A percentile compares a stretch with the other conserved stretches of the same genome.
Evolutionary conservation across 2,329 filamentous ascomycete species (phyloP).

Genomic region (Simplicillium sp.): DNA sequence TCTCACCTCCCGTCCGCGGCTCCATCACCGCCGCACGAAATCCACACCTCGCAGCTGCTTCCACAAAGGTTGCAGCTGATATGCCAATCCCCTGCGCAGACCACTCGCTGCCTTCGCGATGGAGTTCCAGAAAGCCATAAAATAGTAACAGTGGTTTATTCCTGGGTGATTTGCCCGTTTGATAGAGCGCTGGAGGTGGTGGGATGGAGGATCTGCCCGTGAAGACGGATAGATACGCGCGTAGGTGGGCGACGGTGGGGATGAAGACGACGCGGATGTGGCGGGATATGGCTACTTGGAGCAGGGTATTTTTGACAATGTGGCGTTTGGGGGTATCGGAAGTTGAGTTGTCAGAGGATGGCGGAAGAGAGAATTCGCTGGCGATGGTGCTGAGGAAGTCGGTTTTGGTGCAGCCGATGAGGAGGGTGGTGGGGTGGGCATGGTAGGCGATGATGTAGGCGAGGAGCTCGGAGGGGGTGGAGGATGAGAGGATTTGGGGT

Average conservation of each 20-base stretch:
- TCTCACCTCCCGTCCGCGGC: conserved; percentile 18
- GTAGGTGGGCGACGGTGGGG: conserved; percentile 66
- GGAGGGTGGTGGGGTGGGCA: conserved; percentile 50
- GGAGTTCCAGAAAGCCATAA: conserved; percentile 56
- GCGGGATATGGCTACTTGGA: conserved; percentile 57
- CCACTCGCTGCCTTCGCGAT: conserved; percentile 62
- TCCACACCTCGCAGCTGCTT: conserved; percentile 39
- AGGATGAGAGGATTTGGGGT: conserved; percentile 39
- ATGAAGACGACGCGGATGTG: conserved; percentile 64
- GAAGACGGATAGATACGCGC: conserved; percentile 61
- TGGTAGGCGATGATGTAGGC: conserved; percentile 50
- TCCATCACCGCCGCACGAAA: conserved; percentile 40
- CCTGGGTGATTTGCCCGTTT: conserved; percentile 4
- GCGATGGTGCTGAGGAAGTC: conserved; percentile 55
- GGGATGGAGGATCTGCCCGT: conserved; percentile 22
- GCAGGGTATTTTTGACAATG: conserved; percentile 56
- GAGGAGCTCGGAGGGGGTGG: conserved; percentile 53
- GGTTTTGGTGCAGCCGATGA: conserved; percentile 59
- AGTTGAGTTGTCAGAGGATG: too few relatives aligned
- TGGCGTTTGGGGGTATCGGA: conserved; percentile 5
- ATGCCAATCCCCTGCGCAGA: conserved; percentile 62
- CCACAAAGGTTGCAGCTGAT: conserved; percentile 53
- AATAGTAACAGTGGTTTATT: conserved; percentile 42
- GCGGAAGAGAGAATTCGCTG: conserved; percentile 26
- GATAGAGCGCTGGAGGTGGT: conserved; percentile 25